Conservation (phyloP, 179 eudicot genomes). For the Carnegiea gigantea region DNA sequence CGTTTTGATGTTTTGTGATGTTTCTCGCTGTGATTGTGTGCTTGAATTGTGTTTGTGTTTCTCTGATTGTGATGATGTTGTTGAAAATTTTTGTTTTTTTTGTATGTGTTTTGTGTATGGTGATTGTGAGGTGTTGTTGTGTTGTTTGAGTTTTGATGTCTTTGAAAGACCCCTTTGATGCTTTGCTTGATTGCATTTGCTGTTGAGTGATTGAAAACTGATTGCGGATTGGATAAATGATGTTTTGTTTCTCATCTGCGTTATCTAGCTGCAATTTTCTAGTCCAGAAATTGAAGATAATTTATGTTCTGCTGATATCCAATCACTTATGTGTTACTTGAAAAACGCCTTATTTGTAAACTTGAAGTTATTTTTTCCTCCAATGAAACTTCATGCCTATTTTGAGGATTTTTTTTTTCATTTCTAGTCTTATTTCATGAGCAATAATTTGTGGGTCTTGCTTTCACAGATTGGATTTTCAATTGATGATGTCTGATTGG, state of each 20-base stretch:
- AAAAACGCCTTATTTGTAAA: background rate
- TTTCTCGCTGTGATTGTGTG: no score
- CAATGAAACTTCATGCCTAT: background rate
- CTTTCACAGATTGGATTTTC: background rate
- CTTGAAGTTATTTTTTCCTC: background rate
- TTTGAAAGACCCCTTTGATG: no score
- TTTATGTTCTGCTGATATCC: background rate
- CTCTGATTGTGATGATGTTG: no score
- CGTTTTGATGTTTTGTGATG: no score
- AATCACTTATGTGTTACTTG: background rate
- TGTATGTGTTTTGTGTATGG: no score
- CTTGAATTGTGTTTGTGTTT: no score
- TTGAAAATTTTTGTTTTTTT: no score
- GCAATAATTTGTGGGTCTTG: background rate
- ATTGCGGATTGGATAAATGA: constrained; percentile 6
- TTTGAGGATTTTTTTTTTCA: background rate
- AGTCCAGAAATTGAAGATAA: background rate
- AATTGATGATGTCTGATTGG: background rate
- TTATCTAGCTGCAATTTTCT: constrained; percentile 4
- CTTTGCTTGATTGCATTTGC: no score
- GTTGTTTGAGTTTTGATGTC: no score
- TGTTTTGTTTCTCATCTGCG: background rate
- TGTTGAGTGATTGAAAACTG: background rate
- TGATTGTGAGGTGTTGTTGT: no score
- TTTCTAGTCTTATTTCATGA: background rate